A percentile compares a stretch with the other conserved stretches of the same genome.
Conservation (phyloP, 2,329 filamentous ascomycete genomes). For the Arthrobotrys pseudoclavata region DNA sequence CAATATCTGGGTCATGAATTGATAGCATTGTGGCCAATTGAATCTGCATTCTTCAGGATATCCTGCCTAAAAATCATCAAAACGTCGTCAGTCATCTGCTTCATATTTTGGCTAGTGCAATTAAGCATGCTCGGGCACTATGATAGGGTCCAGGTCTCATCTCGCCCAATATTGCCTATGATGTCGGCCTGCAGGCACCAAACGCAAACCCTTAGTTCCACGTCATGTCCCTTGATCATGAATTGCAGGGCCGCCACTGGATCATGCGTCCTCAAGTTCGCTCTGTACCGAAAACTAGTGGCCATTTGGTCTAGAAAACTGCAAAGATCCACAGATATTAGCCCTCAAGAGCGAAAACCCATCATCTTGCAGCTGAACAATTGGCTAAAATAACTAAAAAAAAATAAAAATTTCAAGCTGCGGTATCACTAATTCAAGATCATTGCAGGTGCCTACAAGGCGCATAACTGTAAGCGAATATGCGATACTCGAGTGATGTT, state of each 20-base stretch:
- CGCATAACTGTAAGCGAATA: conserved; percentile 55
- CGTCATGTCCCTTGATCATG: conserved; percentile 3
- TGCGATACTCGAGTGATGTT: conserved; percentile 35
- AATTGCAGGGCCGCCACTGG: conserved; percentile 17
- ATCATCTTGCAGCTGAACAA: conserved; percentile 29
- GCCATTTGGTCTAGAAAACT: conserved; percentile 6
- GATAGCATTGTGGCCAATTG: conserved; percentile 50
- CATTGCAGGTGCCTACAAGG: conserved; percentile 37
- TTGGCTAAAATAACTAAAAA: conserved; percentile 9
- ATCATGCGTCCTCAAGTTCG: conserved; percentile 25
- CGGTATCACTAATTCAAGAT: conserved; percentile 51
- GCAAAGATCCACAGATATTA: conserved; percentile 31
- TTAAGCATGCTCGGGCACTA: neutral
- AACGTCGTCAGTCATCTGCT: conserved; percentile 37
- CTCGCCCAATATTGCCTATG: conserved; percentile 38
- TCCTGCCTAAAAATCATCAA: conserved; percentile 25
- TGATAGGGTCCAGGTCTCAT: conserved; percentile 1
- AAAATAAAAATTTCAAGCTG: conserved; percentile 4
- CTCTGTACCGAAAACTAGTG: conserved; percentile 30
- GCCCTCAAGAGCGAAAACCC: conserved; percentile 25
- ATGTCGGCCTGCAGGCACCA: conserved; percentile 35
- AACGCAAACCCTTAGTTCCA: conserved; percentile 17
- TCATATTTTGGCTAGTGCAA: conserved; percentile 38
- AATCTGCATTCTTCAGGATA: conserved; percentile 31
- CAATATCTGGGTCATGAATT: conserved; percentile 21